phyloP scores from a whole-genome alignment of 2,329 filamentous ascomycete species.

The Chlorencoelia australis region DNA sequence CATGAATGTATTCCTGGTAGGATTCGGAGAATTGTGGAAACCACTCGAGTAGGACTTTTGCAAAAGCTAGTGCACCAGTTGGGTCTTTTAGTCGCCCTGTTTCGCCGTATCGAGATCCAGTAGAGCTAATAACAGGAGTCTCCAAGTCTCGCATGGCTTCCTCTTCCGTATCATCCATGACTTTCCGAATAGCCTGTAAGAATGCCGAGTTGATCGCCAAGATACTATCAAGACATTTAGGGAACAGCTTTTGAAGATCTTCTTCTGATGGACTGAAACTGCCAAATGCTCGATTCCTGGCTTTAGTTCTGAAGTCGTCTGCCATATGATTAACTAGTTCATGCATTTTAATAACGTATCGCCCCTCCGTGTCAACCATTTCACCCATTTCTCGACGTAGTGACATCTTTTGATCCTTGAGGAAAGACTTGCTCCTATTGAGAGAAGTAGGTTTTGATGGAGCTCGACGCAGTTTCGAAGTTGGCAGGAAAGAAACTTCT shows the following conservation, averaged over 20 bases:
- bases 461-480: slow-evolving; percentile 71
- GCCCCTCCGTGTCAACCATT: slow-evolving; percentile 84
- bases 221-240: slow-evolving; percentile 69
- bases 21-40: slow-evolving; percentile 86
- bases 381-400: slow-evolving; percentile 84
- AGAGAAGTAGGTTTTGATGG: slow-evolving; percentile 78
- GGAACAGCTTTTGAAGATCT: slow-evolving; percentile 70
- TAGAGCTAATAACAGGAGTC: slow-evolving; percentile 38
- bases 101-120: slow-evolving; percentile 35
- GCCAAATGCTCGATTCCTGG: slow-evolving; percentile 43
- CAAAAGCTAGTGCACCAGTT: slow-evolving; percentile 68
- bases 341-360: slow-evolving; percentile 81
- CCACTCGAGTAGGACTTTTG: slow-evolving; percentile 77
- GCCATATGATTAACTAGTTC: slow-evolving; percentile 76
- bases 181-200: slow-evolving; percentile 60
- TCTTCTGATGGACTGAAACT: slow-evolving; percentile 64
- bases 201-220: slow-evolving; percentile 75
- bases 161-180: slow-evolving; percentile 77
- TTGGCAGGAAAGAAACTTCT: slow-evolving; percentile 77
- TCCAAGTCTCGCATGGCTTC: slow-evolving; percentile 71
- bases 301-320: slow-evolving; percentile 65
- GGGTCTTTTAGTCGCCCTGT: slow-evolving; percentile 51
- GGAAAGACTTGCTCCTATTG: slow-evolving; percentile 68
- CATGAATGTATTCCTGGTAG: slow-evolving; percentile 87
- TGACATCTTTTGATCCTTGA: slow-evolving; percentile 71